Evolutionary conservation across 805 yeast species (phyloP).

Genomic region (Pichia insulana): DNA sequence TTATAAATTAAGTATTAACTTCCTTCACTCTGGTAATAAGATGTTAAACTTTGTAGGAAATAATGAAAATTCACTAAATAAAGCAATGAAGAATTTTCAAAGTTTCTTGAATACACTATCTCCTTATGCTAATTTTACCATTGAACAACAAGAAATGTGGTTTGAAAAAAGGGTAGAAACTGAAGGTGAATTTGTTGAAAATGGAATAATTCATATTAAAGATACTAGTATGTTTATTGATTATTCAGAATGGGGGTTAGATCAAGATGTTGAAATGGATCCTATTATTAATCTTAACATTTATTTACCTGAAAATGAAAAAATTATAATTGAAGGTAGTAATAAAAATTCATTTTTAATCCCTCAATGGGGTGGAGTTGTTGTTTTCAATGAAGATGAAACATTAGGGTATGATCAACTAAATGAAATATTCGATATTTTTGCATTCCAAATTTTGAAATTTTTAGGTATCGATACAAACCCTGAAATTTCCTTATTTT

Average conservation of each 20-base stretch:
- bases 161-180: constrained; percentile 37
- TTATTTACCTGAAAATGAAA: constrained; percentile 47
- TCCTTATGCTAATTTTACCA: constrained; percentile 57
- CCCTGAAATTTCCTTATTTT: constrained; percentile 47
- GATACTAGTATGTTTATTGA: constrained; percentile 74
- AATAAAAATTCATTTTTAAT: constrained; percentile 55
- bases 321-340: constrained; percentile 37
- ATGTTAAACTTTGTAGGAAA: constrained; percentile 59
- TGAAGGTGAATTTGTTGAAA: constrained; percentile 19
- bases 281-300: constrained; percentile 65
- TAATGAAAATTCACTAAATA: constrained; percentile 40
- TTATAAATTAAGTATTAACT: constrained; percentile 68
- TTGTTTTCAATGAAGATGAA: constrained; percentile 32
- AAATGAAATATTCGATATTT: constrained; percentile 47
- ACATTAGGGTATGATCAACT: constrained; percentile 4
- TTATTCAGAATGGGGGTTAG: constrained; percentile 74
- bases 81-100: constrained; percentile 27
- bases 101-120: constrained; percentile 46
- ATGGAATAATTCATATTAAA: constrained; percentile 28
- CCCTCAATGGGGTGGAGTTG: constrained; percentile 88
- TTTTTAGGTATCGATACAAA: constrained; percentile 57
- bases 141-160: constrained; percentile 73
- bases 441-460: constrained; percentile 66
- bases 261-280: constrained; percentile 38
- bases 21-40: constrained; percentile 61